Base-by-base conservation (phyloP, 306 rosid species). In the Hippophae rhamnoides region DNA sequence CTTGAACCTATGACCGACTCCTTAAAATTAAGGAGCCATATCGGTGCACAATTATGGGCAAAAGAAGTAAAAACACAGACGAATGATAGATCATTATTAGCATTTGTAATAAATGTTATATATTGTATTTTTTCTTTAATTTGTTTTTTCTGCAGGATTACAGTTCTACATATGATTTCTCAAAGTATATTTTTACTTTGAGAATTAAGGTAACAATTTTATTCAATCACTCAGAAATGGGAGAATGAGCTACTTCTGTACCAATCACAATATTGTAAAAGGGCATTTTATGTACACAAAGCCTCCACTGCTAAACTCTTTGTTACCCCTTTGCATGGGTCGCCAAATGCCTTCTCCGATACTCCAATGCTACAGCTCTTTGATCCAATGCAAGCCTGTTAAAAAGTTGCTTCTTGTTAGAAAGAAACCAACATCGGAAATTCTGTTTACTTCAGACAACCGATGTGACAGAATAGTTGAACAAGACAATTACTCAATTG, bases 301-400 rank as follows among this genome's bases (percentile, higher is more conserved):
- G 85, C 99, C 77, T 88, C 99, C 47, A 92, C 96, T 27, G 95
- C 96, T 78, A 88, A 77, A 71, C 95, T 85, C 73, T 88, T 92
- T 23, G 75, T 12, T 12, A 72, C 77, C 67, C 93, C 95, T 58
- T 9, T n/a, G 57, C 96, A 92, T 0, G 96, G 96, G 76, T 88
- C 78, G 41, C 95, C 95, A 0, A 88, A 85, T 41, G 66, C 65
- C 45, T 73, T 47, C 9, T 47, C 61, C 9, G 99, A 85, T 48
- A 82, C 86, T 58, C 57, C 76, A 42, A 92, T 23, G 43, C 72
- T 86, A 69, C 99, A 92, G 59, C 81, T 75, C 41, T 74, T 88
- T 40, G 84, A 83, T 81, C 96, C 99, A 68, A 88, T 57, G 68
- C 95, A 92, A 48, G 95, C 94, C 96, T 87, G 83, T 67, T 47